phyloP scores from a whole-genome alignment of 768 basidiomycete genomes.

The Tulasnella sp. region DNA sequence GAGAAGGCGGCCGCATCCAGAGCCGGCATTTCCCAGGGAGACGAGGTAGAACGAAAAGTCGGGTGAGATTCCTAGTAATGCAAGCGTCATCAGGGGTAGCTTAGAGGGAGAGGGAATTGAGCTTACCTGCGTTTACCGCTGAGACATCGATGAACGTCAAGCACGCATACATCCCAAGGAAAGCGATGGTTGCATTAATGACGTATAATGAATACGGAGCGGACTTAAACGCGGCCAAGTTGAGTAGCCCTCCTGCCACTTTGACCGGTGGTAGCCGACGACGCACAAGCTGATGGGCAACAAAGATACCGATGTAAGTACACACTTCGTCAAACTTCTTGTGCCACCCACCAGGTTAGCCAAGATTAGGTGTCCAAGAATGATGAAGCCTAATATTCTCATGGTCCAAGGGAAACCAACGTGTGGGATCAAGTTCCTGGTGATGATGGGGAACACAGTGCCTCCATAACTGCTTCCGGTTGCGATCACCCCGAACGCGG shows the following conservation, averaged over 20 bases:
- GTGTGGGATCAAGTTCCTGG: slow-evolving; percentile 37
- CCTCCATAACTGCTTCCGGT: slow-evolving; percentile 36
- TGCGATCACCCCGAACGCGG: slow-evolving; percentile 65
- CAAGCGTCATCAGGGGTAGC: neutral
- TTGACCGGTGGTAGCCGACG: slow-evolving; percentile 60
- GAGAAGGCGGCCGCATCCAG: slow-evolving; percentile 41
- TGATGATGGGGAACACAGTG: slow-evolving; percentile 37
- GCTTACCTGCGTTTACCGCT: slow-evolving; percentile 26
- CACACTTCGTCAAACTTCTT: slow-evolving; percentile 36
- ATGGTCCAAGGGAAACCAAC: slow-evolving; percentile 71
- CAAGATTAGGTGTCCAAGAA: slow-evolving; percentile 55
- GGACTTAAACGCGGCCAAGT: slow-evolving; percentile 56
- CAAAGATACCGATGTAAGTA: neutral
- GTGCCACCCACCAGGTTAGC: slow-evolving; percentile 54
- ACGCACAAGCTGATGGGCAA: slow-evolving; percentile 39
- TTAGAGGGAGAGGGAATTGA: neutral
- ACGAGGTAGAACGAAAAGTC: slow-evolving; percentile 39
- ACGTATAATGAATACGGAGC: slow-evolving; percentile 62
- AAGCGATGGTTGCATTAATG: slow-evolving; percentile 57
- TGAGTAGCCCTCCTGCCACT: slow-evolving; percentile 61
- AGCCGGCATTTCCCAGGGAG: slow-evolving; percentile 42
- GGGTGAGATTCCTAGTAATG: slow-evolving; percentile 31
- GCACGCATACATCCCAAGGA: slow-evolving; percentile 53
- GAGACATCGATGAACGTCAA: slow-evolving; percentile 40
- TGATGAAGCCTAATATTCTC: slow-evolving; percentile 67